Base-by-base conservation (phyloP, 495 filamentous ascomycete species). In the Talaromyces thailandensis region DNA sequence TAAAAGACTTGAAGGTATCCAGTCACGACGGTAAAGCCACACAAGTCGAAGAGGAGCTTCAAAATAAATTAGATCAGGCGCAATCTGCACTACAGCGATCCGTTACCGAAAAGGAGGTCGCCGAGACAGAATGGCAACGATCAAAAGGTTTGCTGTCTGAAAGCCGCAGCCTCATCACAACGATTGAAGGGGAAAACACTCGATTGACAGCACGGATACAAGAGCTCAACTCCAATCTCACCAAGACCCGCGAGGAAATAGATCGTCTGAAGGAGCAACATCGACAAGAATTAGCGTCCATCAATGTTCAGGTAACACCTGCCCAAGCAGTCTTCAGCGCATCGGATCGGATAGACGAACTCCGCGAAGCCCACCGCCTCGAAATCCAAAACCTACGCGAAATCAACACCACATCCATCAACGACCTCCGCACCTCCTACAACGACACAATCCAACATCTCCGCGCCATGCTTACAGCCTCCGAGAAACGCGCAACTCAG, bases 161-260 rank as follows among this genome's bases (percentile, higher is more conserved):
- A 69, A 66, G 75, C 0, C 75, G 79, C 25, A 64, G 70, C 18
- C 70, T 79, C 8, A 69, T 80, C 37, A 72, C 77, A 55, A 75
- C 76, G 23, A 74, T 81, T 16, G 79, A 81, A 65, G 63, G 69
- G 4, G 80, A 83, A 61, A 82, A 82, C 61, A 71, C 71, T 7
- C 72, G 71, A 11, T 71, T 82, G 9, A 68, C 70, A 11, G 63
- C 57, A 16, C 67, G 70, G 4, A 67, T 70, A 8, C 69, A 74
- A 6, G 75, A 79, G 24, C 64, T 77, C 14, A 77, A 66, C 31
- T 64, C 73, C 14, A 68, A 63, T 18, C 66, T 79, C 28, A 68
- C 69, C 62, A 73, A 76, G 31, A 63, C 71, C 6, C 67, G 75
- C 8, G 63, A 67, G 11, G 76, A 80, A 14, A 58, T 76, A 4